Conservation (phyloP, 1,284 basidiomycete genomes). For the Cerioporus squamosus region DNA sequence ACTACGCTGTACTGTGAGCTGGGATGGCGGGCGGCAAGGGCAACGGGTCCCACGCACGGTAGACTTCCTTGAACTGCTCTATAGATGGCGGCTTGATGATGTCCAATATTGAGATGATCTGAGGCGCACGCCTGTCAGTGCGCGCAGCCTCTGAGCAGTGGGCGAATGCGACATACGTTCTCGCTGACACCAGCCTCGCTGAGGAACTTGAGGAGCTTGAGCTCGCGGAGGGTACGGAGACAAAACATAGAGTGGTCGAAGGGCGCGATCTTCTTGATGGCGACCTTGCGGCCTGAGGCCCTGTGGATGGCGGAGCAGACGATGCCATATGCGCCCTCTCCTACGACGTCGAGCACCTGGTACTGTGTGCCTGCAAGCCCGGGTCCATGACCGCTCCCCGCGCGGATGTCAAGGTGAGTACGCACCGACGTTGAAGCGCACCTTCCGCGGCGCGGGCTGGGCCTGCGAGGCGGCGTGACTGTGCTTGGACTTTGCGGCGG, state of each 20-base stretch:
- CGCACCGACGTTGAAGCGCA: conserved; percentile 92
- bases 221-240: conserved; percentile 81
- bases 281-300: conserved; percentile 68
- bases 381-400: conserved; percentile 7
- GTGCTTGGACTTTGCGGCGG: conserved; percentile 57
- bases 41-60: conserved; percentile 54
- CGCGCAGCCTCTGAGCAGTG: background rate
- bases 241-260: conserved; percentile 92
- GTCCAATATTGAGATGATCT: conserved; percentile 96
- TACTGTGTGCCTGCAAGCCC: conserved; percentile 72
- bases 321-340: conserved; percentile 87
- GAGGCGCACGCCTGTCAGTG: conserved; percentile 15
- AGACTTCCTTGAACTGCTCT: conserved; percentile 94
- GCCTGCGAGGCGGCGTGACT: conserved; percentile 63
- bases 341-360: conserved; percentile 89
- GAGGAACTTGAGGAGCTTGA: conserved; percentile 90
- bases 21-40: background rate
- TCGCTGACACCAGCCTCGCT: conserved; percentile 91
- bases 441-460: conserved; percentile 79
- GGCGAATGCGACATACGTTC: conserved; percentile 63
- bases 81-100: conserved; percentile 90
- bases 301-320: conserved; percentile 88
- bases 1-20: conserved; percentile 41
- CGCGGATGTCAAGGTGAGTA: conserved; percentile 17
- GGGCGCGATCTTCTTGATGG: conserved; percentile 84